A percentile compares a stretch with the other conserved stretches of the same genome.
Evolutionary conservation across 2,329 filamentous ascomycete genomes (phyloP).

Genomic region (Pezicula radicicola): DNA sequence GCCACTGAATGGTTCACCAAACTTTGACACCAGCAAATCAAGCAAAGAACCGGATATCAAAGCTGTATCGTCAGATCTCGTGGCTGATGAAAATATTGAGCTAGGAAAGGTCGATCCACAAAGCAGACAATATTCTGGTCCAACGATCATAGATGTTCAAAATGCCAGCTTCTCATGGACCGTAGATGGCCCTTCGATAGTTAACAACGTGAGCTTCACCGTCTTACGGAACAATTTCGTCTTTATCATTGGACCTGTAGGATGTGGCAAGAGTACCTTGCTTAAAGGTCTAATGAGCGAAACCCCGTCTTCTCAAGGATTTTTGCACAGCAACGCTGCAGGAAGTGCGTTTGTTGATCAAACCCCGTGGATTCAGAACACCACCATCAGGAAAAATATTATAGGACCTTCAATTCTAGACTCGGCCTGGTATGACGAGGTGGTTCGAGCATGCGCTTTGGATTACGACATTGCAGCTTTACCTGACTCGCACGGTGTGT

Average conservation of each 20-base stretch:
- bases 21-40: background rate
- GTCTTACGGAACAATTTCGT: conserved; percentile 14
- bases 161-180: conserved; percentile 23
- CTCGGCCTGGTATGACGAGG: conserved; percentile 58
- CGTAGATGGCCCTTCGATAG: conserved; percentile 1
- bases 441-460: conserved; percentile 63
- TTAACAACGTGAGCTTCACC: conserved; percentile 16
- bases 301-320: conserved; percentile 19
- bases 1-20: conserved; percentile 4
- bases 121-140: background rate
- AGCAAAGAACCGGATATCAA: background rate
- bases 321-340: conserved; percentile 15
- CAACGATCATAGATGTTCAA: conserved; percentile 15
- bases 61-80: background rate
- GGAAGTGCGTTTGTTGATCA: conserved; percentile 41
- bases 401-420: conserved; percentile 38
- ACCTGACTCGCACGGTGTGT: conserved; percentile 58
- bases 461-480: conserved; percentile 58
- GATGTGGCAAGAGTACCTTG: conserved; percentile 28
- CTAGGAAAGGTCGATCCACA: conserved; percentile 11
- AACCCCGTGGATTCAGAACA: conserved; percentile 42
- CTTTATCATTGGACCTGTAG: conserved; percentile 29
- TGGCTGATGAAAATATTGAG: background rate
- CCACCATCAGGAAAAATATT: conserved; percentile 37
- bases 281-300: conserved; percentile 27